phyloP scores from a whole-genome alignment of 1,139 yeast species.

The Hyphopichia buzzinii region DNA sequence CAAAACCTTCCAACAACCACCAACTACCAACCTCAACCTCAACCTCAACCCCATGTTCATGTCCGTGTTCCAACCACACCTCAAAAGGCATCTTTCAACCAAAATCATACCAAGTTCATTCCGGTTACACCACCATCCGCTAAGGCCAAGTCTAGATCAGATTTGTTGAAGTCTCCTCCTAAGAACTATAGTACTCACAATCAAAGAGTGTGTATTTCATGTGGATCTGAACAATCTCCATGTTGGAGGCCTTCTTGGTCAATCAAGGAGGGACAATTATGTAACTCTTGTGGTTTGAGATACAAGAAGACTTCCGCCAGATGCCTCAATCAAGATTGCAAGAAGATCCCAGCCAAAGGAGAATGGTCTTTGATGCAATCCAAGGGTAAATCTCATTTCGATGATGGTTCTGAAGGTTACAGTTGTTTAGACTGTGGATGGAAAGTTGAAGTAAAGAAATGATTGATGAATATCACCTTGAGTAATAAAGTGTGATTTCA shows the following conservation, averaged over 20 bases:
- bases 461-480: slow-evolving; percentile 2
- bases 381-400: slow-evolving; percentile 49
- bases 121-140: slow-evolving; percentile 47
- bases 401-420: slow-evolving; percentile 46
- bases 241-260: slow-evolving; percentile 99
- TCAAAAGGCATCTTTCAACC: slow-evolving; percentile 5
- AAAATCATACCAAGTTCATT: slow-evolving; percentile 29
- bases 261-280: slow-evolving; percentile 80
- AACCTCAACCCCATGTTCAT: slow-evolving; percentile 7
- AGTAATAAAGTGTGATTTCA: not conserved
- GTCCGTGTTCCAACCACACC: slow-evolving; percentile 7
- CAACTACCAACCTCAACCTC: slow-evolving; percentile 8
- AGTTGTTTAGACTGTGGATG: slow-evolving; percentile 69
- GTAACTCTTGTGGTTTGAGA: slow-evolving; percentile 94
- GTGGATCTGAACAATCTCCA: slow-evolving; percentile 90
- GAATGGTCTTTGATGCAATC: slow-evolving; percentile 90
- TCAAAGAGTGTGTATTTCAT: slow-evolving; percentile 75
- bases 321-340: slow-evolving; percentile 72
- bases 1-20: slow-evolving; percentile 10
- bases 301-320: slow-evolving; percentile 93
- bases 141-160: slow-evolving; percentile 29
- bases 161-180: slow-evolving; percentile 37
- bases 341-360: slow-evolving; percentile 92
- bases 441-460: slow-evolving; percentile 41
- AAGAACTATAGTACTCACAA: slow-evolving; percentile 19